phyloP scores from a whole-genome alignment of 2,329 filamentous ascomycete species.

The Neospermospora avenae region DNA sequence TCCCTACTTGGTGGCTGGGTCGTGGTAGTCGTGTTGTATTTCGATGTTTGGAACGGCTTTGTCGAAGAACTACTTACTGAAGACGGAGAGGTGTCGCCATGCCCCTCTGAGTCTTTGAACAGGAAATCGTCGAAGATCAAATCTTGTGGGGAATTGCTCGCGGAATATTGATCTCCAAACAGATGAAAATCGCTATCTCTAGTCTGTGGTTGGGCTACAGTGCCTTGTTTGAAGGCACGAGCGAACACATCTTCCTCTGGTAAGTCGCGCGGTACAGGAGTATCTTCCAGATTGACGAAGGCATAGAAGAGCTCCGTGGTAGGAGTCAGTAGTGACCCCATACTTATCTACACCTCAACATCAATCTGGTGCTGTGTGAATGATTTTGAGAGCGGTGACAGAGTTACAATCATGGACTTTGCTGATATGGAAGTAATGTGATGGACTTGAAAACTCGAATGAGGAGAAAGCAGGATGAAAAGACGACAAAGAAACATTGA shows the following conservation, averaged over 20 bases:
- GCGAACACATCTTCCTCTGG: constrained; percentile 8
- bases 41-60: background rate
- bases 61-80: background rate
- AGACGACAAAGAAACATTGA: background rate
- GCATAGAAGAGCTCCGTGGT: constrained; percentile 6
- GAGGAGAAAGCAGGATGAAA: background rate
- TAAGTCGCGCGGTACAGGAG: background rate
- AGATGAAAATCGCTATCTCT: background rate
- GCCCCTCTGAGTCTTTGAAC: background rate
- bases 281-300: constrained; percentile 3
- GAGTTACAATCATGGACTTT: background rate
- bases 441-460: background rate
- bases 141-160: background rate
- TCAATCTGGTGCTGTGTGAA: background rate
- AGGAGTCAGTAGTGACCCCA: constrained; percentile 1
- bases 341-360: background rate
- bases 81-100: background rate
- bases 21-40: background rate
- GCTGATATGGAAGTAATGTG: background rate
- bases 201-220: background rate
- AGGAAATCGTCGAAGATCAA: background rate
- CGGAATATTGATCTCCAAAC: background rate
- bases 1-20: background rate
- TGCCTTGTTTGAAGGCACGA: constrained; percentile 2
- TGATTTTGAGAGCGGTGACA: background rate